Conservation (phyloP, 1,284 basidiomycete genomes). For the Cryptococcus sp. region DNA sequence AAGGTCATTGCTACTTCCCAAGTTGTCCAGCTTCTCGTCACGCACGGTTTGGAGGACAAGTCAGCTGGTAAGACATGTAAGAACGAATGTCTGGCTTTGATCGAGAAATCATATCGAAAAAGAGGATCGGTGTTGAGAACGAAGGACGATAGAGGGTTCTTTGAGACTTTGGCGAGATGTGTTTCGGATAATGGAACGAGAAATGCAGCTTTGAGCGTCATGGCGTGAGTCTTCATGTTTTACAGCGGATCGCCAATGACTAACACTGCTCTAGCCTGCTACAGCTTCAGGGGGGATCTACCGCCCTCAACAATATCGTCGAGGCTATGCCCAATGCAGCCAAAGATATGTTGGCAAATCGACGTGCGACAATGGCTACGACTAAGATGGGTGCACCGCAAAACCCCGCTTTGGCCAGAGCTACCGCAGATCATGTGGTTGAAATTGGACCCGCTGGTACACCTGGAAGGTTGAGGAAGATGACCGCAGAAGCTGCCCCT, state of each 20-base stretch:
- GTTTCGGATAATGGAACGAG: constrained; percentile 43
- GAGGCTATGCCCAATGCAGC: constrained; percentile 31
- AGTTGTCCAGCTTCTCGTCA: constrained; percentile 77
- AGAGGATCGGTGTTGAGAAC: constrained; percentile 38
- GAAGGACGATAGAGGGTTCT: constrained; percentile 38
- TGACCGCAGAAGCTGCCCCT: neutral
- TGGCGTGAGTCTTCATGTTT: constrained; percentile 35
- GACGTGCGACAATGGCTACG: constrained; percentile 35
- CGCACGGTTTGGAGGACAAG: constrained; percentile 54
- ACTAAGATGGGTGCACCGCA: constrained; percentile 20
- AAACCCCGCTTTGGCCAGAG: constrained; percentile 12
- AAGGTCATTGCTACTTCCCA: constrained; percentile 46
- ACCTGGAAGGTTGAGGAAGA: neutral
- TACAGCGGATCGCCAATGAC: neutral
- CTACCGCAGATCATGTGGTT: neutral
- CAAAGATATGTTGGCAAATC: constrained; percentile 46
- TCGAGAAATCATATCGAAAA: constrained; percentile 42
- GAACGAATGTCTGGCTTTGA: constrained; percentile 40
- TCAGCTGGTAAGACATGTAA: constrained; percentile 42
- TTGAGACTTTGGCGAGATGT: constrained; percentile 58
- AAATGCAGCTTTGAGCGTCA: constrained; percentile 41
- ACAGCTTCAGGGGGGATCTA: constrained; percentile 38
- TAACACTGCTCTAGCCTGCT: constrained; percentile 22
- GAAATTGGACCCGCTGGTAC: neutral
- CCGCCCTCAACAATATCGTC: constrained; percentile 31